Percentiles rank a stretch among this genome's conserved stretches.
phyloP scores from a whole-genome alignment of 352 stramenopile species.

The Phytophthora citricola region DNA sequence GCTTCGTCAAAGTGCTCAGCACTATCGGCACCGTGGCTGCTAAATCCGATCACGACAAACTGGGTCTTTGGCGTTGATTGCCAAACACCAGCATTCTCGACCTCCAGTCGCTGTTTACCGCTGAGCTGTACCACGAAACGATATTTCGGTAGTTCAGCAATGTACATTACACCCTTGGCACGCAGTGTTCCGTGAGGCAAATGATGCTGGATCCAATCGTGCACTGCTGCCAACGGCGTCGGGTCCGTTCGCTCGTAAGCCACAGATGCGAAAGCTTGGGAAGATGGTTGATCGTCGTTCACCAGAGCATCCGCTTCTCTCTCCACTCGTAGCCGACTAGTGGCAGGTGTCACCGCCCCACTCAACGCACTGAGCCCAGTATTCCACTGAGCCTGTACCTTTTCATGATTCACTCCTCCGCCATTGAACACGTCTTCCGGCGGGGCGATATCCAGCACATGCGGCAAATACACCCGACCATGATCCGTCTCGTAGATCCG shows the following conservation, averaged over 20 bases:
- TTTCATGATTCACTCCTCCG: slow-evolving; percentile 69
- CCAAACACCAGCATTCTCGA: slow-evolving; percentile 69
- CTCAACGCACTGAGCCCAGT: slow-evolving; percentile 43
- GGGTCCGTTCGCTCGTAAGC: slow-evolving; percentile 52
- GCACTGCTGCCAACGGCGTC: slow-evolving; percentile 53
- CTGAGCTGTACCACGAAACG: slow-evolving; percentile 80
- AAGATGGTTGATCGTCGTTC: not conserved
- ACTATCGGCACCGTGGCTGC: slow-evolving; percentile 3
- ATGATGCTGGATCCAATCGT: slow-evolving; percentile 52
- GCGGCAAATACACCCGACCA: slow-evolving; percentile 66
- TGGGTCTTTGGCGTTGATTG: slow-evolving; percentile 68
- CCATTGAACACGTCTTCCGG: slow-evolving; percentile 57
- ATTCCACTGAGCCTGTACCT: slow-evolving; percentile 66
- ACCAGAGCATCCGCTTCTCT: not conserved
- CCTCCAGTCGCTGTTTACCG: slow-evolving; percentile 69
- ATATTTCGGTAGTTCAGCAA: slow-evolving; percentile 59
- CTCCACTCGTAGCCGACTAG: slow-evolving; percentile 48
- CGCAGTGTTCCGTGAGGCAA: slow-evolving; percentile 50
- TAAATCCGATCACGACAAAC: slow-evolving; percentile 71
- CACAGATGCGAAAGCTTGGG: slow-evolving; percentile 50
- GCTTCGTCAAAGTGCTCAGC: slow-evolving; percentile 40
- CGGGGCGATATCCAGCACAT: slow-evolving; percentile 75
- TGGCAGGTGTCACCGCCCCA: slow-evolving; percentile 12
- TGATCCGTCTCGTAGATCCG: slow-evolving; percentile 77
- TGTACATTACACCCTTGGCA: slow-evolving; percentile 72